Evolutionary conservation across 2,329 filamentous ascomycete species (phyloP).

Genomic region (Ophiostoma populinum): DNA sequence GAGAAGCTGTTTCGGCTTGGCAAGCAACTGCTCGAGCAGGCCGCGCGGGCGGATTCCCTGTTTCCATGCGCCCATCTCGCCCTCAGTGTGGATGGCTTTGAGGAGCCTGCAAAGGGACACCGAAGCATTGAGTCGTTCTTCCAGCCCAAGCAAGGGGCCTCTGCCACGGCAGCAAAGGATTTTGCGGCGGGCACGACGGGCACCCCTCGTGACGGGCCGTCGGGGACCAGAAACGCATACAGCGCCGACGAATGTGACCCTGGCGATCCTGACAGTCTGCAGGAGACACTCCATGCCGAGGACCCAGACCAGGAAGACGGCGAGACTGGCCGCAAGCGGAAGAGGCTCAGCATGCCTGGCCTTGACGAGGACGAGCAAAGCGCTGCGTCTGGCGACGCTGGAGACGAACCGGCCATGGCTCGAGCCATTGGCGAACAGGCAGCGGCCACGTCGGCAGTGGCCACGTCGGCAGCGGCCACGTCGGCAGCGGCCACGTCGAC

Average conservation of each 20-base stretch:
- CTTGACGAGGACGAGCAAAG: neutral
- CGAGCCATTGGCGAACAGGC: conserved; percentile 4
- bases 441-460: conserved; percentile 5
- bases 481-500: neutral
- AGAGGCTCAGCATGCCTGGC: no score
- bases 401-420: no score
- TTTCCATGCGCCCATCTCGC: conserved; percentile 92
- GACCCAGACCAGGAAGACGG: neutral
- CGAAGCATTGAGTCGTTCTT: conserved; percentile 75
- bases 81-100: conserved; percentile 78
- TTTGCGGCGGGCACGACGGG: neutral
- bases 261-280: no score
- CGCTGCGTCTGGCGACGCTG: no score
- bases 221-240: no score
- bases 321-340: conserved; percentile 7
- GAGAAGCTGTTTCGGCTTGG: conserved; percentile 55
- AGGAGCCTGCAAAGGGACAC: conserved; percentile 71
- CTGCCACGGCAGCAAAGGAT: no score
- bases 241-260: no score
- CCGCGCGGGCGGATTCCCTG: conserved; percentile 57
- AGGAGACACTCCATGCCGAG: neutral
- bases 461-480: neutral
- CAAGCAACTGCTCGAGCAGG: conserved; percentile 58
- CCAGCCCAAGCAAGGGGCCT: conserved; percentile 4
- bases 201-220: no score